Percentiles rank a stretch among this genome's conserved stretches.
Conservation (phyloP, 169 alveolate genomes). For the Plasmodium billcollinsi region DNA sequence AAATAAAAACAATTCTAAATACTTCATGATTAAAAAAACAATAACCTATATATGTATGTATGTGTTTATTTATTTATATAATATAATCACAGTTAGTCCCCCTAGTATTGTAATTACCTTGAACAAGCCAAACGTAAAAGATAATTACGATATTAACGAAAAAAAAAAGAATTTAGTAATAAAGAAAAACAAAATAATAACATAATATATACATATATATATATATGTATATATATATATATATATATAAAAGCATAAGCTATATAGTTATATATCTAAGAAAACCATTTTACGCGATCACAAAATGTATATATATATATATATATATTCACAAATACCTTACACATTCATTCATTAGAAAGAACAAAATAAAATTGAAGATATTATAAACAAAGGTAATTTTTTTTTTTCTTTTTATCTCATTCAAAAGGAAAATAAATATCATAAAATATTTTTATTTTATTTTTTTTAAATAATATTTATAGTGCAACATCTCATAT, state of each 20-base stretch:
- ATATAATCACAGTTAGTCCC: not conserved
- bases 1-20: not conserved
- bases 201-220: too few species aligned
- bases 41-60: not conserved
- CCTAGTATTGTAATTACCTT: slow-evolving; percentile 33
- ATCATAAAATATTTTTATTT: not conserved
- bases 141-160: slow-evolving; percentile 4
- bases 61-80: not conserved
- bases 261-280: not conserved
- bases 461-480: slow-evolving; percentile 9
- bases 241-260: not conserved
- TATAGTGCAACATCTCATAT: slow-evolving; percentile 45
- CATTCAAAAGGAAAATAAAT: too few species aligned
- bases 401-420: not conserved
- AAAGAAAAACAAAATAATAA: slow-evolving; percentile 2
- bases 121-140: slow-evolving; percentile 21
- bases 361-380: slow-evolving; percentile 5
- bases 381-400: slow-evolving; percentile 10
- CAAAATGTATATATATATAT: not conserved
- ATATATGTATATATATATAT: not conserved
- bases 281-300: too few species aligned
- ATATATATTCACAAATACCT: not conserved
- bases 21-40: not conserved
- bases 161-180: slow-evolving; percentile 7
- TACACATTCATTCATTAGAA: not conserved